phyloP scores from a whole-genome alignment of 1,284 basidiomycete genomes.

The Apiotrichum veenhuisii region DNA sequence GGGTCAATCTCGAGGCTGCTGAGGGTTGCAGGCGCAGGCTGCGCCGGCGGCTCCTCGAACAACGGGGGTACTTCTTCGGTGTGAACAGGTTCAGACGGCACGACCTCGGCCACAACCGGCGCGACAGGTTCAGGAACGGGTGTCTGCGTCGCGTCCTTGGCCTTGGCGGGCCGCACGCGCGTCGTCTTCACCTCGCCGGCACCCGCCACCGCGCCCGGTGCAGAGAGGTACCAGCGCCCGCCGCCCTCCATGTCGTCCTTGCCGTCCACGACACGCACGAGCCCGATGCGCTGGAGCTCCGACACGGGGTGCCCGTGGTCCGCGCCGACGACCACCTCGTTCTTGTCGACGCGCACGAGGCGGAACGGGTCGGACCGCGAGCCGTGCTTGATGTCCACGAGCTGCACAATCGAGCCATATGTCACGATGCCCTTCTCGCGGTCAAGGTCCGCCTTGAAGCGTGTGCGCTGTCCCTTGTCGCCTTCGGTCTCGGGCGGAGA shows the following conservation, averaged over 20 bases:
- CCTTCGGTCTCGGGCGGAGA: conserved; percentile 7
- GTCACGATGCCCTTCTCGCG: conserved; percentile 58
- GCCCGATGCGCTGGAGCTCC: conserved; percentile 92
- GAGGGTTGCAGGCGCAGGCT: too few species aligned
- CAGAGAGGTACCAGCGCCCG: conserved; percentile 35
- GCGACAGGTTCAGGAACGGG: background rate
- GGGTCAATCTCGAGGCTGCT: conserved; percentile 1
- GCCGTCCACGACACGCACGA: conserved; percentile 61
- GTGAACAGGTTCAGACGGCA: background rate
- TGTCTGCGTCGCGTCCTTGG: background rate
- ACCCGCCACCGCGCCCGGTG: conserved; percentile 40
- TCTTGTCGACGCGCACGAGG: conserved; percentile 90
- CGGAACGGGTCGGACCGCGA: conserved; percentile 79
- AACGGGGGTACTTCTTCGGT: background rate
- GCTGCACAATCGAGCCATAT: conserved; percentile 81
- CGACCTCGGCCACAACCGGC: too few species aligned
- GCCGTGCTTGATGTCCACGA: conserved; percentile 78
- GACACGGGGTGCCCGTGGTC: conserved; percentile 69
- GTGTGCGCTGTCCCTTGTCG: conserved; percentile 4
- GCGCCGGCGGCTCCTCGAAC: too few species aligned
- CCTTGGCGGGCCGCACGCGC: background rate
- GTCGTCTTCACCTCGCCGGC: conserved; percentile 31
- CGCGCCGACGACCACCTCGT: conserved; percentile 61
- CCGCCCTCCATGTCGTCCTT: conserved; percentile 21
- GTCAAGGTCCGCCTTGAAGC: conserved; percentile 16